Evolutionary conservation across 2,329 filamentous ascomycete species (phyloP), one percentile per base, ranked within the genome.

Genomic region (Hypoxylon sp.): DNA sequence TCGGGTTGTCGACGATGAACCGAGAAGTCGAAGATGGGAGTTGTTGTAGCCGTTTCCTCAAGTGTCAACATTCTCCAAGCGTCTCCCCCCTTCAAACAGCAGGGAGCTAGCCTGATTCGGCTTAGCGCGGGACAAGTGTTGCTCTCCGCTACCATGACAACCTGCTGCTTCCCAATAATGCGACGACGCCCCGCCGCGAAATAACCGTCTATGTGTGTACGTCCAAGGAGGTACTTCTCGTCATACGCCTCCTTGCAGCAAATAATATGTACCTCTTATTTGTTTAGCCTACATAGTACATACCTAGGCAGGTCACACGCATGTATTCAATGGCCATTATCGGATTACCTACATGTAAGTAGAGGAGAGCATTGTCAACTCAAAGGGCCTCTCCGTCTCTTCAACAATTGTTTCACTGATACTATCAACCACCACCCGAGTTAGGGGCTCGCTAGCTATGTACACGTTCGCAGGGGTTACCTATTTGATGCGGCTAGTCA

Each of bases 121-220:
- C 0, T 50, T 75, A 76, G 72, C 72, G 57, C 61, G 66, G 69
- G 65, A 72, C 73, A 75, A 72, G 71, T 75, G 68, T 59, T 64
- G 50, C 56, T 66, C 53, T 63, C 54, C 64, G 75, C 75, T 77
- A 76, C 76, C 76, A 74, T 74, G 74, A 75, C 74, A 76, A 76
- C 74, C 72, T 46, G 55, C 33, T 57, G 20, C 42, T 57, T 57
- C 40, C 22, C n/a, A 35, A 48, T 57, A 30, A 25, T 55, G 53
- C 53, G 22, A 62, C 40, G 14, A 46, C 17, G 42, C 60, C 61
- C 61, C 61, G 58, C 61, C 10, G 51, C 33, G 20, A 22, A 35
- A 35, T 35, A 35, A 35, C 33, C 33, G 20, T 49, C 20, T 35
- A 13, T 33, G 25, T 37, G n/a, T 46, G 27, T 27, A 40, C 17